A percentile compares a stretch with the other conserved stretches of the same genome.
Evolutionary conservation across 306 rosid genomes (phyloP).

Genomic region (Prunus campanulata): DNA sequence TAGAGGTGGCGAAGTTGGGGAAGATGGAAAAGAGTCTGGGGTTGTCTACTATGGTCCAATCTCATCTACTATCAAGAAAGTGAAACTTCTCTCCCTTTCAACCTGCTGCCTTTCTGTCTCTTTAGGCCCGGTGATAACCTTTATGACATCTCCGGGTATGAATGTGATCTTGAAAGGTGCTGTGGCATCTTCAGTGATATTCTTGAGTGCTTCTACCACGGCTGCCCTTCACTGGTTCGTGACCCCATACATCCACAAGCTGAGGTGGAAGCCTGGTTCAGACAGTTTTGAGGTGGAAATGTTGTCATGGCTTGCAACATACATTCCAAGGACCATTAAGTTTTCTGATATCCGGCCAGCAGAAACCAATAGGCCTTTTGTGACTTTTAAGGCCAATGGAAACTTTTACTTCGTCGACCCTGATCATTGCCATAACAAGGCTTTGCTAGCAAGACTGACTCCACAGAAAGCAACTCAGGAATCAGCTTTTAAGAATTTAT

Average conservation of each 20-base stretch:
- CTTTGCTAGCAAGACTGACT: constrained; percentile 71
- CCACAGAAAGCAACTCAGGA: constrained; percentile 52
- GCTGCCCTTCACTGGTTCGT: constrained; percentile 83
- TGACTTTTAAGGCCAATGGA: constrained; percentile 79
- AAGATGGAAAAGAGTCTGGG: constrained; percentile 57
- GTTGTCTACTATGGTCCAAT: constrained; percentile 75
- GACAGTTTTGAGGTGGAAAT: constrained; percentile 83
- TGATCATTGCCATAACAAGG: constrained; percentile 84
- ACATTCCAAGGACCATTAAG: constrained; percentile 48
- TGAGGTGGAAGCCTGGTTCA: constrained; percentile 83
- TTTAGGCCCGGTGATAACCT: constrained; percentile 85
- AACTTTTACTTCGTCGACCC: constrained; percentile 68
- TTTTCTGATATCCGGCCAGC: constrained; percentile 75
- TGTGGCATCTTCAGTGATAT: constrained; percentile 75
- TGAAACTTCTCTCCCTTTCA: constrained; percentile 86
- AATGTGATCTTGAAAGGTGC: constrained; percentile 94
- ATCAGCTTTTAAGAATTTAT: constrained; percentile 61
- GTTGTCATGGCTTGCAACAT: constrained; percentile 77
- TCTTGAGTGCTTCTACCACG: constrained; percentile 73
- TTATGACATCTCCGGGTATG: constrained; percentile 89
- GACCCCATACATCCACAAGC: constrained; percentile 79
- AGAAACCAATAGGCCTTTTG: constrained; percentile 76
- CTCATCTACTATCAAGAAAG: constrained; percentile 80
- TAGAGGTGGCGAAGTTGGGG: constrained; percentile 36
- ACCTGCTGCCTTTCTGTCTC: constrained; percentile 95